phyloP scores from a whole-genome alignment of 2,329 filamentous ascomycete species.

The Lojkania enalia region DNA sequence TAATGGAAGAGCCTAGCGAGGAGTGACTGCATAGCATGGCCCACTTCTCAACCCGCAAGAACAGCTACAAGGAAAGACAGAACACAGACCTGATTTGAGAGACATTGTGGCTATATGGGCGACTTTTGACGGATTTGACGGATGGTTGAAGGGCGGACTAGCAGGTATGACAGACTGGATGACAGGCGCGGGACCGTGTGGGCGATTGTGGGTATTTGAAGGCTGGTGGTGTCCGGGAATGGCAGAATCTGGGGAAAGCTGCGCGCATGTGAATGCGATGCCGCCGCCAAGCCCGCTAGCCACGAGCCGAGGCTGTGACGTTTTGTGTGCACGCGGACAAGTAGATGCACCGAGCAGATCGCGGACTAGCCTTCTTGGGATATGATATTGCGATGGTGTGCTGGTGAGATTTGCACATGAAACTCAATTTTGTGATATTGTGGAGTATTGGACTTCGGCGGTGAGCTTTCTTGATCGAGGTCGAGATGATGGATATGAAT shows the following conservation, averaged over 20 bases:
- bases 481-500: no score
- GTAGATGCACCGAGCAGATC: no score
- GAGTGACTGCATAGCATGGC: no score
- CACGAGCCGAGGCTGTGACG: constrained; percentile 20
- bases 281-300: constrained; percentile 11
- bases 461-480: no score
- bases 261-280: constrained; percentile 18
- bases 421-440: no score
- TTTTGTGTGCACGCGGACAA: not conserved
- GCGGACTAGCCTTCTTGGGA: no score
- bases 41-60: no score
- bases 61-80: not conserved
- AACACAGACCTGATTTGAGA: constrained; percentile 35
- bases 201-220: constrained; percentile 9
- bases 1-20: not conserved
- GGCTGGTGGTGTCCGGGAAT: constrained; percentile 9
- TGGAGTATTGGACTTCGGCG: no score
- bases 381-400: no score
- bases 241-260: constrained; percentile 19
- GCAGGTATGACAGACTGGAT: not conserved
- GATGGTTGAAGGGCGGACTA: no score
- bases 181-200: not conserved
- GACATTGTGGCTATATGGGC: constrained; percentile 31
- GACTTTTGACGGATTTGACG: not conserved
- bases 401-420: no score